These are phyloP conservation scores for Pluteus cervinus DNA, from an alignment of 768 basidiomycete species.

Conservation along the genomic window DNA sequence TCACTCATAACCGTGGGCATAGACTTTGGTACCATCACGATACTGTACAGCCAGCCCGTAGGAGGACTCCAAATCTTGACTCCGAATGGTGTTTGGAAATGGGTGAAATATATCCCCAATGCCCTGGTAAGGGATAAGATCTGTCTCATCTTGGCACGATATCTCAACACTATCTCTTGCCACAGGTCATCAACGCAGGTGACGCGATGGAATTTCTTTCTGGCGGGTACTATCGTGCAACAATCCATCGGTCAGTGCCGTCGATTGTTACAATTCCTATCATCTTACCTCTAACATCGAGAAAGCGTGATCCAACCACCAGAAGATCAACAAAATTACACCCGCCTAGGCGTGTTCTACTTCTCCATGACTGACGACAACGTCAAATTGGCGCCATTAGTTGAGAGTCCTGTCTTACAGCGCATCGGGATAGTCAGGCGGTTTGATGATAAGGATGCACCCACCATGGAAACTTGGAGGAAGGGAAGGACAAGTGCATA, in stretches of 20 bases:
- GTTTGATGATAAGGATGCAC: slow-evolving; percentile 33
- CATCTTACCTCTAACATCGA: background rate
- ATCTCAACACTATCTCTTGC: background rate
- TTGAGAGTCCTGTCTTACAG: slow-evolving; percentile 44
- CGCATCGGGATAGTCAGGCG: slow-evolving; percentile 31
- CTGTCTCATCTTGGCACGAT: background rate
- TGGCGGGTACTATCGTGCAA: slow-evolving; percentile 53
- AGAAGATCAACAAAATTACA: slow-evolving; percentile 39
- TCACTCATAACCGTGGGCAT: background rate
- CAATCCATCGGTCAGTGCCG: slow-evolving; percentile 44
- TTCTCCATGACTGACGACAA: slow-evolving; percentile 48
- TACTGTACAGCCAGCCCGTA: slow-evolving; percentile 58
- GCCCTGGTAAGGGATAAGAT: slow-evolving; percentile 40
- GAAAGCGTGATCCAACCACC: slow-evolving; percentile 53
- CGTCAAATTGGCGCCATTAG: slow-evolving; percentile 37
- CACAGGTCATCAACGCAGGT: slow-evolving; percentile 53
- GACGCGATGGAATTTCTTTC: slow-evolving; percentile 57
- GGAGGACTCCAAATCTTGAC: slow-evolving; percentile 52
- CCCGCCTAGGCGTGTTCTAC: slow-evolving; percentile 55
- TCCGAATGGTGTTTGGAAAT: slow-evolving; percentile 46
- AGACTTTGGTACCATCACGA: slow-evolving; percentile 52
- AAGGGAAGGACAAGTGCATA: slow-evolving; percentile 45
- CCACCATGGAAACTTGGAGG: slow-evolving; percentile 49
- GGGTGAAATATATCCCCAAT: slow-evolving; percentile 54
- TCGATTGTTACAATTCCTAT: background rate